phyloP scores from a whole-genome alignment of 352 stramenopile species.

The Elongisporangium undulatum region DNA sequence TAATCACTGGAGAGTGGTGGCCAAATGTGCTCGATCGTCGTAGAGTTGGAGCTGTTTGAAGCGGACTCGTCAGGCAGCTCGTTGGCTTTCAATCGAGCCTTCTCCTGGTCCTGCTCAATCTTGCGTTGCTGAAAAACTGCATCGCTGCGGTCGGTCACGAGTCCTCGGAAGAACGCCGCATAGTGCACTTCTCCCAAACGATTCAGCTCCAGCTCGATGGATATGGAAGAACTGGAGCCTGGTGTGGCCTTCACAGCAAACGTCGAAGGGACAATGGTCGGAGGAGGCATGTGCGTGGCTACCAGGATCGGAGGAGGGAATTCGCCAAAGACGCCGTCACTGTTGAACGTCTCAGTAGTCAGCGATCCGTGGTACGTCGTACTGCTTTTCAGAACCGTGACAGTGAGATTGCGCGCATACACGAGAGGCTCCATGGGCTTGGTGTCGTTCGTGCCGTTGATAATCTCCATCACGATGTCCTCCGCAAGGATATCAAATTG shows the following conservation, averaged over 20 bases:
- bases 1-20: slow-evolving; percentile 44
- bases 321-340: slow-evolving; percentile 64
- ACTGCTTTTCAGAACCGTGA: slow-evolving; percentile 31
- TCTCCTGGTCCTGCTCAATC: slow-evolving; percentile 11
- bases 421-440: slow-evolving; percentile 48
- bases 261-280: slow-evolving; percentile 25
- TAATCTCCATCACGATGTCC: slow-evolving; percentile 59
- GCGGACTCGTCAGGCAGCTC: slow-evolving; percentile 2
- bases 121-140: slow-evolving; percentile 5
- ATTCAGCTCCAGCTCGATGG: slow-evolving; percentile 48
- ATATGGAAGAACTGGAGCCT: slow-evolving; percentile 42
- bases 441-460: slow-evolving; percentile 73
- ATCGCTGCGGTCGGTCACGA: slow-evolving; percentile 31
- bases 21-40: slow-evolving; percentile 22
- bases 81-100: slow-evolving; percentile 2
- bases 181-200: slow-evolving; percentile 74
- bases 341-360: slow-evolving; percentile 60
- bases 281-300: slow-evolving; percentile 45
- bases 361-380: slow-evolving; percentile 75
- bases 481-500: slow-evolving; percentile 26
- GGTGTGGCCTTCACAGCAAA: slow-evolving; percentile 28
- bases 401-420: slow-evolving; percentile 54
- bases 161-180: slow-evolving; percentile 59
- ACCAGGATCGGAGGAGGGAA: slow-evolving; percentile 71
- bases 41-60: slow-evolving; percentile 12